phyloP scores from a whole-genome alignment of 2,329 filamentous ascomycete genomes.

The Colletotrichum truncatum region DNA sequence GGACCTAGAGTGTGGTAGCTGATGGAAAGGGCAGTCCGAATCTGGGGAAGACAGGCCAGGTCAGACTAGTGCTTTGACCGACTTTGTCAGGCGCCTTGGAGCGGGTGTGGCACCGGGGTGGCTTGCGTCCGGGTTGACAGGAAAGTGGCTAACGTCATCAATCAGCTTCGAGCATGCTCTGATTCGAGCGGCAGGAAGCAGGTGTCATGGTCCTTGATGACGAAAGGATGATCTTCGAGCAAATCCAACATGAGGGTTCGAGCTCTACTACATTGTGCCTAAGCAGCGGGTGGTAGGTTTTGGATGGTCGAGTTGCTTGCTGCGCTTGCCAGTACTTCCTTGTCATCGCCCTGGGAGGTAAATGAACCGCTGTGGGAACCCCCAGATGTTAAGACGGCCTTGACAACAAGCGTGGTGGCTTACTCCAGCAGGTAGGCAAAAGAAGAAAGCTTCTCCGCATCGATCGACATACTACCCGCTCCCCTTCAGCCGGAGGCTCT shows the following conservation, averaged over 20 bases:
- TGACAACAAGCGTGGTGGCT: slow-evolving; percentile 2
- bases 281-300: not conserved
- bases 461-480: slow-evolving; percentile 28
- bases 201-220: not conserved
- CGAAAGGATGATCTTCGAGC: not conserved
- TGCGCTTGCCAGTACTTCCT: not conserved
- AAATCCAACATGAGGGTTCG: not conserved
- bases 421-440: slow-evolving; percentile 18
- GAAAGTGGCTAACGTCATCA: slow-evolving; percentile 1
- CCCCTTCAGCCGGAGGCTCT: slow-evolving; percentile 24
- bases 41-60: not conserved
- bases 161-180: slow-evolving; percentile 12
- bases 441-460: slow-evolving; percentile 31
- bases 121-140: slow-evolving; percentile 5
- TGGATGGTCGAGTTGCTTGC: not conserved
- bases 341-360: not conserved
- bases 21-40: not conserved
- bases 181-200: slow-evolving; percentile 26
- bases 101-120: not conserved
- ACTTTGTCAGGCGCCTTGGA: not conserved
- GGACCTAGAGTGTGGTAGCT: not conserved
- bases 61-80: not conserved
- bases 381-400: slow-evolving; percentile 19
- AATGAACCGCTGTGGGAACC: slow-evolving; percentile 1
- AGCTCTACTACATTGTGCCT: too few species aligned